These are phyloP conservation scores for Penicillium samsonianum DNA, from an alignment of 495 filamentous ascomycete species.

Conservation along the genomic window DNA sequence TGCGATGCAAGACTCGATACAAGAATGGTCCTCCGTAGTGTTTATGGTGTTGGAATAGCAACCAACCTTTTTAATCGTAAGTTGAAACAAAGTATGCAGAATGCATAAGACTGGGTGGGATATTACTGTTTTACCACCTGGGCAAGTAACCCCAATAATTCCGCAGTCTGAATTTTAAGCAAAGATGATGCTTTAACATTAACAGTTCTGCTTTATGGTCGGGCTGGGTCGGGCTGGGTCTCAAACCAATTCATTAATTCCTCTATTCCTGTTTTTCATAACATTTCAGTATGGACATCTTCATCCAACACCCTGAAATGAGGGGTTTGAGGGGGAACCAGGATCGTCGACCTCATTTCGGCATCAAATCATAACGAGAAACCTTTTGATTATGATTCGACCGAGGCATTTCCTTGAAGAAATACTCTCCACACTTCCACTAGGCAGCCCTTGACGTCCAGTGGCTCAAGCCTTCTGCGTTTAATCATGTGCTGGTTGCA, in stretches of 20 bases:
- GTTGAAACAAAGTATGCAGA: not conserved
- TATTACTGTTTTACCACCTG: not conserved
- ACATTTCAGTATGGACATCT: not conserved
- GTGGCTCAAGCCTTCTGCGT: too few relatives aligned
- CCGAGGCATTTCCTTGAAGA: not conserved
- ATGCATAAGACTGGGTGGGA: not conserved
- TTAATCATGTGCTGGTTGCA: not conserved
- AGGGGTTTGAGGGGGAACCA: conserved; percentile 2
- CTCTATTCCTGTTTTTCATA: not conserved
- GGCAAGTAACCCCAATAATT: not conserved
- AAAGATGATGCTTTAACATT: not conserved
- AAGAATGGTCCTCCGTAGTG: not conserved
- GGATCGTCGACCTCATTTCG: conserved; percentile 1
- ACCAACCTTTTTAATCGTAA: not conserved
- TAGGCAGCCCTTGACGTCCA: not conserved
- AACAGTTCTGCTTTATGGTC: not conserved
- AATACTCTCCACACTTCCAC: not conserved
- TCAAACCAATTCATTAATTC: not conserved
- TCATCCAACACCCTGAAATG: not conserved
- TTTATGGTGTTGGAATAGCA: not conserved
- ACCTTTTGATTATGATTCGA: not conserved
- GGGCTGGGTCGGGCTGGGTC: not conserved
- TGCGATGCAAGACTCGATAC: not conserved
- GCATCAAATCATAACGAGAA: not conserved
- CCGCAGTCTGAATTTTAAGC: not conserved